phyloP scores from a whole-genome alignment of 1,284 basidiomycete species.

The Boletus sp. region DNA sequence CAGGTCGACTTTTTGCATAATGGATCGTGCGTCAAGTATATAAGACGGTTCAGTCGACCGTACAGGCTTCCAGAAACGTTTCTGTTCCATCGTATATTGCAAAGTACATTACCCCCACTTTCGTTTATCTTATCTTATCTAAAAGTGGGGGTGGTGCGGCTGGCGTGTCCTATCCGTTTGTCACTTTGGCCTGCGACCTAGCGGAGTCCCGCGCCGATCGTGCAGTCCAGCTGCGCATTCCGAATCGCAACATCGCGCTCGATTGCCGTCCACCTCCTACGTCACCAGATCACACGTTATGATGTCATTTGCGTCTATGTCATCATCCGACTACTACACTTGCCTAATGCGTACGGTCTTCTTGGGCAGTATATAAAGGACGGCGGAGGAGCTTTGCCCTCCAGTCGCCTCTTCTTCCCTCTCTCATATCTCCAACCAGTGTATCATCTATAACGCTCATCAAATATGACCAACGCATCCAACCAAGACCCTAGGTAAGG shows the following conservation, averaged over 20 bases:
- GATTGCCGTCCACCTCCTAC: slow-evolving; percentile 16
- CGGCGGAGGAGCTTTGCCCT: neutral
- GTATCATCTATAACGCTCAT: neutral
- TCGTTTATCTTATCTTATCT: neutral
- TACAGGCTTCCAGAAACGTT: too few relatives aligned
- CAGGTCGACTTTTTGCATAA: too few relatives aligned
- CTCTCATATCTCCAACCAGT: neutral
- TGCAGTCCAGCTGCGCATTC: neutral
- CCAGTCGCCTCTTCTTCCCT: slow-evolving; percentile 8
- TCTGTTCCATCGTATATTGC: too few relatives aligned
- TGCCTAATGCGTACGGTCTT: slow-evolving; percentile 31
- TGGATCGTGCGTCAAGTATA: too few relatives aligned
- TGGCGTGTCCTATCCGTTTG: neutral
- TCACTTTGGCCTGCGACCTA: neutral
- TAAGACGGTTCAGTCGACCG: too few relatives aligned
- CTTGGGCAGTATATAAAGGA: slow-evolving; percentile 28
- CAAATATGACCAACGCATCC: slow-evolving; percentile 19
- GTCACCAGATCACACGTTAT: slow-evolving; percentile 22
- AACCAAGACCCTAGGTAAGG: slow-evolving; percentile 31
- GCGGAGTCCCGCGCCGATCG: slow-evolving; percentile 9
- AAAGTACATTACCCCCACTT: too few relatives aligned
- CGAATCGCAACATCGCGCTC: neutral
- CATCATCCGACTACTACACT: slow-evolving; percentile 23
- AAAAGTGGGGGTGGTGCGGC: neutral
- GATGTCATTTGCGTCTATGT: slow-evolving; percentile 30